Percentiles rank a stretch among this genome's conserved stretches.
These are phyloP conservation scores for Daldinia sp. DNA, from an alignment of 2,329 filamentous ascomycete genomes.

Conservation along the genomic window DNA sequence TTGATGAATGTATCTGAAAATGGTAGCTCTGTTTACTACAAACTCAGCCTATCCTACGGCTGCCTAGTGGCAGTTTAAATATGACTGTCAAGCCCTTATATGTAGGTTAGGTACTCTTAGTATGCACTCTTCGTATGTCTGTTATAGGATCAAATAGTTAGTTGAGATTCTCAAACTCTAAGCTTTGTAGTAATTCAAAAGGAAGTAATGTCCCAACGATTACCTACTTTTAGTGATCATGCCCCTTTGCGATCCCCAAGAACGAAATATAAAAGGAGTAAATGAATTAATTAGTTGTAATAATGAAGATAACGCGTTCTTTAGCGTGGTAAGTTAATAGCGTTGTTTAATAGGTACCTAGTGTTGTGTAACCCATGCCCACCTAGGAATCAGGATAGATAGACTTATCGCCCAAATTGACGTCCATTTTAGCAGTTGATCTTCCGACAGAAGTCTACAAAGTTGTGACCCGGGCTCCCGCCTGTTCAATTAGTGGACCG, in stretches of 20 bases:
- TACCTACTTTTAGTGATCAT: no score
- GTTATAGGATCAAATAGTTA: background rate
- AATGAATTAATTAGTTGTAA: no score
- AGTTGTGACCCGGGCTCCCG: background rate
- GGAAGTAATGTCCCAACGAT: no score
- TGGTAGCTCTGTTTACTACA: background rate
- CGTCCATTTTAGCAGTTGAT: background rate
- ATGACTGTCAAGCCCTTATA: background rate
- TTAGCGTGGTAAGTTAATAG: background rate
- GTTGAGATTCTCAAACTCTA: no score
- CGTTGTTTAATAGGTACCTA: no score
- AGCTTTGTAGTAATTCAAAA: no score
- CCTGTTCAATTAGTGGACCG: background rate
- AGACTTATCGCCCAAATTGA: background rate
- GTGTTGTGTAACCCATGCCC: background rate
- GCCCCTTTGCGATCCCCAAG: no score
- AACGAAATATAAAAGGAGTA: no score
- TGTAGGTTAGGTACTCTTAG: no score
- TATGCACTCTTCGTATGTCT: no score
- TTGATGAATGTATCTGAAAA: conserved; percentile 2
- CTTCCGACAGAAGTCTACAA: background rate
- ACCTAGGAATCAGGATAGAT: no score
- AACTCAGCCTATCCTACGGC: background rate
- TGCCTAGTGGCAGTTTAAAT: background rate
- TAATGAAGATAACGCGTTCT: no score